Evolutionary conservation across 2,329 filamentous ascomycete genomes (phyloP).

Genomic region (Lasiodiplodia sp.): DNA sequence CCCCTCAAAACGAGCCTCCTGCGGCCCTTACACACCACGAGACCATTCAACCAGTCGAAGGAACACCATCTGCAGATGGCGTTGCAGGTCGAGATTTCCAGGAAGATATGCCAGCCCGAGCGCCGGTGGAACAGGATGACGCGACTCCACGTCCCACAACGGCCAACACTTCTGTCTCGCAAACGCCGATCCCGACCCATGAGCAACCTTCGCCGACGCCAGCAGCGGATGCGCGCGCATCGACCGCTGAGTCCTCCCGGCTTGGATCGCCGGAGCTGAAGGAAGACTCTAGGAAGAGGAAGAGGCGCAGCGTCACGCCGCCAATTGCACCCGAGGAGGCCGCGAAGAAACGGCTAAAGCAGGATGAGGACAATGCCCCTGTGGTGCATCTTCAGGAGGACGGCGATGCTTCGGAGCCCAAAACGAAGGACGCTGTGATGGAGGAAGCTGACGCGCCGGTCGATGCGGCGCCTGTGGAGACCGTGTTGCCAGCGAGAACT

Average conservation of each 20-base stretch:
- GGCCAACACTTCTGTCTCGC: constrained; percentile 25
- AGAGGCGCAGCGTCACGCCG: constrained; percentile 50
- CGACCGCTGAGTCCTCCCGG: constrained; percentile 36
- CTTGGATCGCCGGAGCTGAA: constrained; percentile 47
- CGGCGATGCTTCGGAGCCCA: constrained; percentile 18
- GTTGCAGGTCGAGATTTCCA: constrained; percentile 8
- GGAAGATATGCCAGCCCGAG: constrained; percentile 22
- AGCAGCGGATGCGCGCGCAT: not conserved
- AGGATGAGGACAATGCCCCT: constrained; percentile 43
- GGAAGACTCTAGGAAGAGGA: constrained; percentile 50
- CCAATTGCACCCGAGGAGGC: constrained; percentile 45
- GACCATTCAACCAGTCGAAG: constrained; percentile 10
- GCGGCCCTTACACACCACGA: constrained; percentile 12
- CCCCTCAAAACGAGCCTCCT: constrained; percentile 6
- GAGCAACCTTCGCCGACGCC: constrained; percentile 19
- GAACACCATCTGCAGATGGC: not conserved
- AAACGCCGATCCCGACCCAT: constrained; percentile 29
- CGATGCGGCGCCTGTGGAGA: constrained; percentile 30
- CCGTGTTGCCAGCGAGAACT: constrained; percentile 34
- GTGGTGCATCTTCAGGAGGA: constrained; percentile 42
- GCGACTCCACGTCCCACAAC: constrained; percentile 18
- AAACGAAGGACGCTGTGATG: constrained; percentile 13
- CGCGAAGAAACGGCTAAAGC: constrained; percentile 53
- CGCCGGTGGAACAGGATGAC: constrained; percentile 10
- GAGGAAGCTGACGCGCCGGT: constrained; percentile 16